Conservation (phyloP, 306 rosid genomes). For the Cicer cuneatum region DNA sequence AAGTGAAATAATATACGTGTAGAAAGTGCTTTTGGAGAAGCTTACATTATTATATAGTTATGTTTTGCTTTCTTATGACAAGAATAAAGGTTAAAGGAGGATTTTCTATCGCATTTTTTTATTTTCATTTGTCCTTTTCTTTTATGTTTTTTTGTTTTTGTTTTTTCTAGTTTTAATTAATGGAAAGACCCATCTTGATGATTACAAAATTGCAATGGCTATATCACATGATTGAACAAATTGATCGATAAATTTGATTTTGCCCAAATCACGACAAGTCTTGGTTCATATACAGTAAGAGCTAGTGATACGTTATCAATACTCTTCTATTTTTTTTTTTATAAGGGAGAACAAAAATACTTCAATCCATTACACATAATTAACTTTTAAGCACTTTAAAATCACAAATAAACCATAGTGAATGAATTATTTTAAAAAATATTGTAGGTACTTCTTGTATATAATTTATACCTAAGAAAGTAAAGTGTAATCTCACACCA, state of each 20-base stretch:
- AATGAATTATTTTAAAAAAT: too few relatives aligned
- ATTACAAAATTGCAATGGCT: conserved; percentile 27
- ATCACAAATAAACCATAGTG: too few relatives aligned
- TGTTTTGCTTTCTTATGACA: conserved; percentile 47
- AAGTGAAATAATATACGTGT: conserved; percentile 39
- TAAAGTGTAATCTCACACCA: too few relatives aligned
- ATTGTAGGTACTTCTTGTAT: too few relatives aligned
- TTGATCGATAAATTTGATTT: not conserved
- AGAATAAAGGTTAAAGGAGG: conserved; percentile 50
- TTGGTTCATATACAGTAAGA: not conserved
- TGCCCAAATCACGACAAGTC: not conserved
- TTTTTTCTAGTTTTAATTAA: not conserved
- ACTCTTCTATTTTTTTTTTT: too few relatives aligned
- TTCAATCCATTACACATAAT: too few relatives aligned
- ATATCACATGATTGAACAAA: conserved; percentile 14
- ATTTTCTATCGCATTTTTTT: conserved; percentile 33
- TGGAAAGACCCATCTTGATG: not conserved
- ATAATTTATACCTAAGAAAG: too few relatives aligned
- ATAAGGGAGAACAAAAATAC: too few relatives aligned
- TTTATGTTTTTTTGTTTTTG: not conserved
- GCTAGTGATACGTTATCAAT: not conserved
- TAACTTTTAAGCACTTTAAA: too few relatives aligned
- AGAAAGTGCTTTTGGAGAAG: conserved; percentile 37
- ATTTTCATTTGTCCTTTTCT: conserved; percentile 4
- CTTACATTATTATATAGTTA: conserved; percentile 42